Evolutionary conservation across 768 basidiomycete species (phyloP), one percentile per base, ranked within the genome.

Genomic region (Cyclocybe aegerita): DNA sequence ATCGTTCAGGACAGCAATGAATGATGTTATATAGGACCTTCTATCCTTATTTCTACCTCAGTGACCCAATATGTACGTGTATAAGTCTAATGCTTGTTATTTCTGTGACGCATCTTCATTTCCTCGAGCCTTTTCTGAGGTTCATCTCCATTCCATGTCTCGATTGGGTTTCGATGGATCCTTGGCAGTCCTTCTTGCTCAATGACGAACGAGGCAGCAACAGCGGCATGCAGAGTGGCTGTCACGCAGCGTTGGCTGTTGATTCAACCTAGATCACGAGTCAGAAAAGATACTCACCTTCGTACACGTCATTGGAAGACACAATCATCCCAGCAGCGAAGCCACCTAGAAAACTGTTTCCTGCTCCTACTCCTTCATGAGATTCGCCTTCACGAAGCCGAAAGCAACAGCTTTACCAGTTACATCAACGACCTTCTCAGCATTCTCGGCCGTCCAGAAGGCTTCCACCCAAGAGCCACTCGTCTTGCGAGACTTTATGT

Each of bases 261-360:
- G 23, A 23, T 23, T 23, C 23, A 23, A 23, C 5, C 23, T n/a
- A n/a, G 5, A 3, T 23, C 23, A 23, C 23, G 3, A 5, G 23
- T 23, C 23, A 41, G 35, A 10, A 43, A 29, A 40, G 15, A 31
- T 9, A 64, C 69, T 51, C 51, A 91, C 93, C 90, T 75, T 83
- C 70, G 43, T 75, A 75, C n/a, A 89, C 65, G 62, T 92, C 78
- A 1, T 79, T 81, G 36, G 76, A 60, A 39, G 77, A 70, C 44
- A 83, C 58, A 14, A 69, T 55, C 44, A 93, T 64, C 0, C 92
- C 92, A 14, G 90, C 92, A 9, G 83, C 83, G 10, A 94, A 74
- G 5, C 92, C 92, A 10, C 92, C 92, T 16, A 95, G 74, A 66
- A 95, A 96, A 52, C 82, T 79, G 65, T 96, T 96, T 11, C 93